These are phyloP conservation scores for Desmodesmus armatus DNA, from an alignment of 139 green algal genomes.

Conservation along the genomic window DNA sequence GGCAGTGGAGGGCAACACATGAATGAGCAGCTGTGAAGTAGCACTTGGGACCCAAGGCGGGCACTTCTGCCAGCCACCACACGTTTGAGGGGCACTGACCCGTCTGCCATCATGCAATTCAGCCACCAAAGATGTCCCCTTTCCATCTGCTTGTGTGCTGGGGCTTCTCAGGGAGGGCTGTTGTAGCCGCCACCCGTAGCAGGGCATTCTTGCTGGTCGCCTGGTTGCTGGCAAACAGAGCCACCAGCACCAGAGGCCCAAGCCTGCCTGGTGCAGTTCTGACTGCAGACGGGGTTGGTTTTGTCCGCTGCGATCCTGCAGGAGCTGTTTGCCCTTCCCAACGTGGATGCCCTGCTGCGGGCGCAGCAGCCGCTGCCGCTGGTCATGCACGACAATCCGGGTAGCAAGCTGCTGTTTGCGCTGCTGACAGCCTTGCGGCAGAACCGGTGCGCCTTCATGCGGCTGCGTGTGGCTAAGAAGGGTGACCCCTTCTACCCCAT, in stretches of 20 bases:
- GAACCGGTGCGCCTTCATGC: constrained; percentile 76
- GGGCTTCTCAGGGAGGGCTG: neutral
- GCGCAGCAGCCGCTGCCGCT: constrained; percentile 14
- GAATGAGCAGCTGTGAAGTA: no score
- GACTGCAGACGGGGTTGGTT: neutral
- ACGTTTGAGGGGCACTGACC: no score
- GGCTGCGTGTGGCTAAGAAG: constrained; percentile 73
- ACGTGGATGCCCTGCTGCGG: constrained; percentile 61
- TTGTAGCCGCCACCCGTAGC: no score
- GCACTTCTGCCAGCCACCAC: no score
- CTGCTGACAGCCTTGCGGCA: constrained; percentile 73
- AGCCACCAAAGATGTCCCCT: no score
- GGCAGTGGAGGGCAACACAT: no score
- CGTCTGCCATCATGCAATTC: no score
- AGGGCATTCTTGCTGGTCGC: no score
- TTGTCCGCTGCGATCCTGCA: neutral
- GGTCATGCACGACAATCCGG: constrained; percentile 46
- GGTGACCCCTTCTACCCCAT: constrained; percentile 38
- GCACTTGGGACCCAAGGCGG: no score
- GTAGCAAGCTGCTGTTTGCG: constrained; percentile 54
- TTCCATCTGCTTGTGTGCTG: no score
- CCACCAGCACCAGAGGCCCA: neutral
- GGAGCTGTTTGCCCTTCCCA: constrained; percentile 75
- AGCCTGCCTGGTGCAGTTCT: no score
- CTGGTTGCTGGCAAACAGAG: neutral